phyloP scores from a whole-genome alignment of 192 early-diverging fungal species.

The Gigaspora rosea region DNA sequence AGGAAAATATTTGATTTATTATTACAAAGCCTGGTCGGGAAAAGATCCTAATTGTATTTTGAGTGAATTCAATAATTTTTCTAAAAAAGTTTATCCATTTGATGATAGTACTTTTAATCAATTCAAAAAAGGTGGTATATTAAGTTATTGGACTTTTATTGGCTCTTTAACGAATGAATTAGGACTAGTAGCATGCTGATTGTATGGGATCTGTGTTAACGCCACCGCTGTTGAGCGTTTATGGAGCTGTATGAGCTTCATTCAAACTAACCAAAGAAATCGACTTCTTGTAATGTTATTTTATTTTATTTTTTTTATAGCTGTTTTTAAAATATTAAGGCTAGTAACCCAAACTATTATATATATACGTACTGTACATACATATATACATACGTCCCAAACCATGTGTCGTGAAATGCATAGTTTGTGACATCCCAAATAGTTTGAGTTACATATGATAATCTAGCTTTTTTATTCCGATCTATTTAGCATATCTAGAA shows the following conservation, averaged over 20 bases:
- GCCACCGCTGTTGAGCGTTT: neutral
- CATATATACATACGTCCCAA: too few species aligned
- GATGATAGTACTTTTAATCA: neutral
- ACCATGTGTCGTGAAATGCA: too few species aligned
- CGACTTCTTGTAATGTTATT: too few species aligned
- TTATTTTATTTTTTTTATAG: too few species aligned
- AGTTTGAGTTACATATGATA: too few species aligned
- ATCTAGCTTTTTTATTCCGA: too few species aligned
- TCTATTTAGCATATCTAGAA: too few species aligned
- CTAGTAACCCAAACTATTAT: too few species aligned
- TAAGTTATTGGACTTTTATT: constrained; percentile 9
- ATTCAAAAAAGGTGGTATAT: constrained; percentile 15
- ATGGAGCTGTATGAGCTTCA: neutral
- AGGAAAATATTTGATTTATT: neutral
- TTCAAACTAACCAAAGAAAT: too few species aligned
- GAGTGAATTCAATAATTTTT: constrained; percentile 7
- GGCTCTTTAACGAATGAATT: constrained; percentile 5
- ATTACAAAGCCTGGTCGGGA: neutral
- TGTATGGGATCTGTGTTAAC: constrained; percentile 8
- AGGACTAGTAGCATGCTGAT: neutral
- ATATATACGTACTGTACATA: too few species aligned
- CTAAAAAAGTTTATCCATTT: constrained; percentile 13
- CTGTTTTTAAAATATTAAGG: too few species aligned
- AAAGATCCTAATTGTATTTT: neutral
- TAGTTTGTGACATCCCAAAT: too few species aligned